Percentiles rank a stretch among this genome's conserved stretches.
Evolutionary conservation across 2,329 filamentous ascomycete species (phyloP).

Genomic region (Zymoseptoria passerinii): DNA sequence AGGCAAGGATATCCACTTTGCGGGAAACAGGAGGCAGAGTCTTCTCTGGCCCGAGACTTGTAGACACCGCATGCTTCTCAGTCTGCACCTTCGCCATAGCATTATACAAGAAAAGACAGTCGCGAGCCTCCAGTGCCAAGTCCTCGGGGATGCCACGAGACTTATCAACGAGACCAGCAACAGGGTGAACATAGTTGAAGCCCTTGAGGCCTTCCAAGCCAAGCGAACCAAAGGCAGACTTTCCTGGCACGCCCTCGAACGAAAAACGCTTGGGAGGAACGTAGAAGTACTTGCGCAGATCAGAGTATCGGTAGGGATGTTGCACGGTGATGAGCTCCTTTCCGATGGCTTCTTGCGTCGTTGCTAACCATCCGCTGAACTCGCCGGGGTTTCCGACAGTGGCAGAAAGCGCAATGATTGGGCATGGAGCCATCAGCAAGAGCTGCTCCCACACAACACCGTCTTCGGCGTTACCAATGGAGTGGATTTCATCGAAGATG

Average conservation of each 20-base stretch:
- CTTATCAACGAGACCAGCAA: slow-evolving; percentile 54
- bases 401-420: slow-evolving; percentile 70
- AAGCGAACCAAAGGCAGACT: slow-evolving; percentile 33
- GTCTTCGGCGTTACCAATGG: slow-evolving; percentile 67
- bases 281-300: slow-evolving; percentile 68
- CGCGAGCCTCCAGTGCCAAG: slow-evolving; percentile 60
- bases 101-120: slow-evolving; percentile 59
- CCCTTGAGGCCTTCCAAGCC: slow-evolving; percentile 42
- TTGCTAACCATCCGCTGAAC: slow-evolving; percentile 60
- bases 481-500: slow-evolving; percentile 78
- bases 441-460: slow-evolving; percentile 73
- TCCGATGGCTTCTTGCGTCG: slow-evolving; percentile 56
- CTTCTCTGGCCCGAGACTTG: slow-evolving; percentile 42
- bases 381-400: slow-evolving; percentile 68
- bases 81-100: slow-evolving; percentile 54
- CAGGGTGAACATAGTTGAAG: slow-evolving; percentile 58
- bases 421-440: slow-evolving; percentile 63
- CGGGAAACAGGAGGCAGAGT: slow-evolving; percentile 48
- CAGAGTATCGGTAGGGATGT: slow-evolving; percentile 63
- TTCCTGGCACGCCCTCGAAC: slow-evolving; percentile 47
- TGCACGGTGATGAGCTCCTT: slow-evolving; percentile 59
- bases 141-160: slow-evolving; percentile 59
- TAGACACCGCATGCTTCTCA: slow-evolving; percentile 35
- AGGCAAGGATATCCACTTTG: slow-evolving; percentile 58
- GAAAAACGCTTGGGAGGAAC: slow-evolving; percentile 40